Base-by-base conservation (phyloP, 2,329 filamentous ascomycete species). In the Malbranchea cinnamomea region DNA sequence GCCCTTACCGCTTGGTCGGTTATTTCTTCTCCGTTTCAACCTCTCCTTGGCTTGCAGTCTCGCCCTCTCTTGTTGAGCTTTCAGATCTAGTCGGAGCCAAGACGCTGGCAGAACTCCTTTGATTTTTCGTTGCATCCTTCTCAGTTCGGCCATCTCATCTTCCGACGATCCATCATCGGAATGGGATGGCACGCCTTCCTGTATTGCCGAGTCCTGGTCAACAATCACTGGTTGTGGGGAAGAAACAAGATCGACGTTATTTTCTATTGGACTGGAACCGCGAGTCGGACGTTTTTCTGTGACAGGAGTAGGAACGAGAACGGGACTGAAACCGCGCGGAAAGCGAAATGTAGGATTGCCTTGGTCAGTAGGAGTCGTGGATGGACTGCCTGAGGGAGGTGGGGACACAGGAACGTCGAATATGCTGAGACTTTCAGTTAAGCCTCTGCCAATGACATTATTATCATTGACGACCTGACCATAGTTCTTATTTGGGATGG, bases 21-120 rank as follows among this genome's bases (percentile, higher is more conserved):
- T 26, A 10, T 27, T 34, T 19, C 26, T 14, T 12, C 23, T 35
- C 23, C 32, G 25, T 18, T 29, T 37, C n/a, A n/a, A n/a, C n/a
- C n/a, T n/a, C n/a, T n/a, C n/a, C 27, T 35, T 30, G 2, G 33
- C 27, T 8, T 18, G 16, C 23, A 30, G 26, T 30, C 28, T 42
- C 26, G 43, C 48, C 25, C 30, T 21, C 20, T 26, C 16, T n/a
- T 37, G 20, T n/a, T 49, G 49, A 20, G 47, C 46, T 34, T 52
- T 49, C 27, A 49, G 46, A 37, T 62, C 49, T 27, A 63, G 45
- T 30, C 56, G 49, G 14, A 59, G 37, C 55, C 57, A 64, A 14
- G 62, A 65, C 4, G 62, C 62, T 11, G 62, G 62, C 14, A 65
- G 47, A 14, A 65, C 61, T 15, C 62, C 62, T 35, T 57, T 56